phyloP scores from a whole-genome alignment of 352 stramenopile genomes.

The Globisporangium acanthophoron region DNA sequence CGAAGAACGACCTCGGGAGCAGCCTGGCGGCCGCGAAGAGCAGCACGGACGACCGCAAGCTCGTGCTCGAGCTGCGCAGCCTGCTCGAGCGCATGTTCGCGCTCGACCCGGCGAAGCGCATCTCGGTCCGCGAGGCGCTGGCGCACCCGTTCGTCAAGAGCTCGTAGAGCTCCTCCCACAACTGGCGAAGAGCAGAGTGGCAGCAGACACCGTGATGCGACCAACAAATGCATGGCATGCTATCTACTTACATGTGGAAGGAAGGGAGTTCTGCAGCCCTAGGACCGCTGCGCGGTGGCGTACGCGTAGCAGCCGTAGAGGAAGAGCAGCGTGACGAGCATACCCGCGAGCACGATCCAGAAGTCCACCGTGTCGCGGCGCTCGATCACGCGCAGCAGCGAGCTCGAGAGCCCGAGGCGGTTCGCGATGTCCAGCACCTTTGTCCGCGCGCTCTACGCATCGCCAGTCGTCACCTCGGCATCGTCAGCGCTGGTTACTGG shows the following conservation, averaged over 20 bases:
- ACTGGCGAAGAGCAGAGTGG: not conserved
- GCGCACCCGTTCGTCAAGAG: conserved; percentile 74
- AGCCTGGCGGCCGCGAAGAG: conserved; percentile 57
- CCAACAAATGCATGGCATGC: not conserved
- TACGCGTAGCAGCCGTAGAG: conserved; percentile 74
- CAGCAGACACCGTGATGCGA: not conserved
- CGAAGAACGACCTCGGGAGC: conserved; percentile 49
- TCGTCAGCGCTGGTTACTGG: not conserved
- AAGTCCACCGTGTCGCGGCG: conserved; percentile 76
- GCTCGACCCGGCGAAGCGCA: conserved; percentile 75
- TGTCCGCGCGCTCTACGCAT: conserved; percentile 51
- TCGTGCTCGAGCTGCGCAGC: conserved; percentile 56
- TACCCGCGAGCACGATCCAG: conserved; percentile 80
- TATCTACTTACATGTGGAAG: not conserved
- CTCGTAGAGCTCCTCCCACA: not conserved
- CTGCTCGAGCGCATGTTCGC: conserved; percentile 83
- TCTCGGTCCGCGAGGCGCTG: conserved; percentile 70
- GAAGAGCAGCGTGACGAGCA: conserved; percentile 79
- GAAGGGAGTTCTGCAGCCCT: not conserved
- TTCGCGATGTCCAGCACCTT: conserved; percentile 84
- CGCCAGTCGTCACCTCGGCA: not conserved
- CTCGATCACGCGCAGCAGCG: conserved; percentile 78
- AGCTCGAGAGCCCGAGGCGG: conserved; percentile 75
- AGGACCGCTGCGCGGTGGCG: conserved; percentile 9
- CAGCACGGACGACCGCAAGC: conserved; percentile 56